phyloP scores from a whole-genome alignment of 2,329 filamentous ascomycete species.

The Aphanoascus verrucosus region DNA sequence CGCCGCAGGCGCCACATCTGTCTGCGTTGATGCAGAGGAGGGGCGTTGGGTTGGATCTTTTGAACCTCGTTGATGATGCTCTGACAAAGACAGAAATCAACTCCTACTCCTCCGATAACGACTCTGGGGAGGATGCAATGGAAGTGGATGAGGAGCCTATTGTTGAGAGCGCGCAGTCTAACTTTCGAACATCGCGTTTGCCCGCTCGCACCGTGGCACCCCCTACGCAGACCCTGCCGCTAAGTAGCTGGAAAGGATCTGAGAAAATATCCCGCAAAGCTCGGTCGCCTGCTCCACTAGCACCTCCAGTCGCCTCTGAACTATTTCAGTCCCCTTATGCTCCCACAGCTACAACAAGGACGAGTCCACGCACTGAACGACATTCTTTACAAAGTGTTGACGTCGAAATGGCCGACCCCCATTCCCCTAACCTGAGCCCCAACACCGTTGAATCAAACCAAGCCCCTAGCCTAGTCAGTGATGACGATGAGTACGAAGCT shows the following conservation, averaged over 20 bases:
- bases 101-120: slow-evolving; percentile 32
- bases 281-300: slow-evolving; percentile 33
- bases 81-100: slow-evolving; percentile 33
- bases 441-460: slow-evolving; percentile 62
- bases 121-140: slow-evolving; percentile 27
- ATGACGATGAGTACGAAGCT: slow-evolving; percentile 65
- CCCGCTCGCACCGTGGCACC: slow-evolving; percentile 49
- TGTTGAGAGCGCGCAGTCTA: slow-evolving; percentile 18
- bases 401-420: slow-evolving; percentile 36
- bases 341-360: slow-evolving; percentile 36
- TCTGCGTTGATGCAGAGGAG: slow-evolving; percentile 53
- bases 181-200: slow-evolving; percentile 32
- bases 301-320: slow-evolving; percentile 24
- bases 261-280: slow-evolving; percentile 30
- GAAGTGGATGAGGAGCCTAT: slow-evolving; percentile 19
- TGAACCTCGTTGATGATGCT: slow-evolving; percentile 48
- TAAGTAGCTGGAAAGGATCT: slow-evolving; percentile 50
- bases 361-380: slow-evolving; percentile 13
- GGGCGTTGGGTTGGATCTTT: slow-evolving; percentile 52
- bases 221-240: slow-evolving; percentile 40
- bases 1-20: slow-evolving; percentile 54
- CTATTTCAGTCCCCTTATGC: slow-evolving; percentile 24
- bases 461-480: slow-evolving; percentile 67
- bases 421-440: slow-evolving; percentile 51
- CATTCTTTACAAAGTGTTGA: slow-evolving; percentile 24